Conservation (phyloP, 2,329 filamentous ascomycete species). For the Talaromyces sp. region DNA sequence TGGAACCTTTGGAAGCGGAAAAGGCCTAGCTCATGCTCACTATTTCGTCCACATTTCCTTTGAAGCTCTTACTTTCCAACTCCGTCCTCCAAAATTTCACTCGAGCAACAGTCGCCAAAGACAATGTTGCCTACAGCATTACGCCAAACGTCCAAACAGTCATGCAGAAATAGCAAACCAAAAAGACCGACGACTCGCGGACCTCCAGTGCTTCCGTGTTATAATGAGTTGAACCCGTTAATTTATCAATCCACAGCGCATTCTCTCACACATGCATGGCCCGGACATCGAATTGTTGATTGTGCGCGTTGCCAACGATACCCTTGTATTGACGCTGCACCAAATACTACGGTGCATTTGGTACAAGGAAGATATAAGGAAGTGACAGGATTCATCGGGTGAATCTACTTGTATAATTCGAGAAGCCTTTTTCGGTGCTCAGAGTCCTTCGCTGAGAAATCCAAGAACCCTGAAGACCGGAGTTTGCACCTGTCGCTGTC, state of each 20-base stretch:
- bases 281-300: slow-evolving; percentile 16
- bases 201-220: slow-evolving; percentile 16
- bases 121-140: background rate
- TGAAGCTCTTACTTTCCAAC: too few relatives aligned
- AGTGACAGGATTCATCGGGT: too few relatives aligned
- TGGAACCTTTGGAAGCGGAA: too few relatives aligned
- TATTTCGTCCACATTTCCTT: too few relatives aligned
- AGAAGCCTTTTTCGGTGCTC: too few relatives aligned
- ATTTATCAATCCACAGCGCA: slow-evolving; percentile 22
- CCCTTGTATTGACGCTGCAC: background rate
- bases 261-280: slow-evolving; percentile 27
- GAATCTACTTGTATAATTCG: too few relatives aligned
- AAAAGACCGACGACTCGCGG: background rate
- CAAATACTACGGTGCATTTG: background rate
- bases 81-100: too few relatives aligned
- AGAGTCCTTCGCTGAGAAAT: too few relatives aligned
- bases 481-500: background rate
- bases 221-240: slow-evolving; percentile 25
- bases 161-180: background rate
- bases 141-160: background rate
- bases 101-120: background rate
- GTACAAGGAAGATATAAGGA: background rate
- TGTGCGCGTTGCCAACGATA: slow-evolving; percentile 22
- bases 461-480: too few relatives aligned
- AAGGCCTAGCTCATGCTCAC: too few relatives aligned